These are phyloP conservation scores for Arxiozyma telluris DNA, from an alignment of 1,139 yeast genomes.

Conservation along the genomic window DNA sequence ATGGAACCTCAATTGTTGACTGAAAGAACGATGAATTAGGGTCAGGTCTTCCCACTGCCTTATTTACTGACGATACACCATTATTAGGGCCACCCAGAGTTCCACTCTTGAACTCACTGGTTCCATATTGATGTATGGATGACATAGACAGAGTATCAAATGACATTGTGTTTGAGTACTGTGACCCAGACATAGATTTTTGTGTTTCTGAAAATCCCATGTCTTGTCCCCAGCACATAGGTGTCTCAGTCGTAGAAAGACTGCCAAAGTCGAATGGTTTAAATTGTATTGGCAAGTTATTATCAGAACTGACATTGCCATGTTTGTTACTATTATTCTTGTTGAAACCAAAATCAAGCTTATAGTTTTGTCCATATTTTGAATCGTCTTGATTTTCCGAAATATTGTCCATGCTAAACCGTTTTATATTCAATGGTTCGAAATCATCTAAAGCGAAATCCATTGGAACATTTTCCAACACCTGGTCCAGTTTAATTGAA, in stretches of 20 bases:
- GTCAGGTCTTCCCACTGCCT: no score
- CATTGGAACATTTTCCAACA: not conserved
- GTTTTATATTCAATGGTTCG: not conserved
- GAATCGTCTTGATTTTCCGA: not conserved
- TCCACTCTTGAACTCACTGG: not conserved
- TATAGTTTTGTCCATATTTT: not conserved
- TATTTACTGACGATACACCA: not conserved
- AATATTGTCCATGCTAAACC: not conserved
- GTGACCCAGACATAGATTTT: not conserved
- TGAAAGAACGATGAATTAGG: not conserved
- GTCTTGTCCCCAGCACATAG: not conserved
- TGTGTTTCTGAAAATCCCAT: not conserved
- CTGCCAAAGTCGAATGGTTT: not conserved
- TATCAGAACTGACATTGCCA: not conserved
- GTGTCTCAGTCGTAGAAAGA: not conserved
- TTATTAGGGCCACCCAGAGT: not conserved
- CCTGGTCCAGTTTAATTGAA: not conserved
- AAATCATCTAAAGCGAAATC: not conserved
- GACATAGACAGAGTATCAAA: not conserved
- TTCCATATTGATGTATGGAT: not conserved
- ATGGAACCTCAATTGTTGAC: not conserved
- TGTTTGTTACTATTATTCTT: not conserved
- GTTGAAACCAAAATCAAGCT: not conserved
- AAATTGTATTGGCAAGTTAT: not conserved
- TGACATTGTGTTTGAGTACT: not conserved